Evolutionary conservation across 306 rosid genomes (phyloP).

Genomic region (Fragaria iinumae): DNA sequence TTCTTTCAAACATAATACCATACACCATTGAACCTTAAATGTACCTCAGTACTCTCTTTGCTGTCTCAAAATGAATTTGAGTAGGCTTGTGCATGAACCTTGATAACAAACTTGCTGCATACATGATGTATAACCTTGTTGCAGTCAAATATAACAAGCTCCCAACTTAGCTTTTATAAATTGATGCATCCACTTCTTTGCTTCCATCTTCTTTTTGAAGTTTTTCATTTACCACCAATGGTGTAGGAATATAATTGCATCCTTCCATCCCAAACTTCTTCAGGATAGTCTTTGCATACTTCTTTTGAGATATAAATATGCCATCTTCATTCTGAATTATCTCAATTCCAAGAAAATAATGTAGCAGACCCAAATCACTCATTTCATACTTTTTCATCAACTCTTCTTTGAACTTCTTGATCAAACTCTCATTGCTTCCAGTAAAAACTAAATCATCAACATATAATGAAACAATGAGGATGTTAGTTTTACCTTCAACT

Average conservation of each 20-base stretch:
- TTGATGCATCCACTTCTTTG: too few relatives aligned
- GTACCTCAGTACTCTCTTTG: too few relatives aligned
- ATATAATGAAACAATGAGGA: too few relatives aligned
- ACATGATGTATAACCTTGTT: too few relatives aligned
- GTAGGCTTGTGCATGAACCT: too few relatives aligned
- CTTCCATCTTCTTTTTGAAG: too few relatives aligned
- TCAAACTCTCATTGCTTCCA: background rate
- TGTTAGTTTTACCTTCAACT: background rate
- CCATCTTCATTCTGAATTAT: background rate
- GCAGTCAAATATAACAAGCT: too few relatives aligned
- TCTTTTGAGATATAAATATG: background rate
- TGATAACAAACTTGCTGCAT: too few relatives aligned
- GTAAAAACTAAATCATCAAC: background rate
- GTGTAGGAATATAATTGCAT: background rate
- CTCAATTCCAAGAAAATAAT: background rate
- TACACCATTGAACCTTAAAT: too few relatives aligned
- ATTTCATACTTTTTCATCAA: background rate
- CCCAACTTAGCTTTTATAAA: too few relatives aligned
- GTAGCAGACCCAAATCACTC: slow-evolving; percentile 1
- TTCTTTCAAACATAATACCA: too few relatives aligned
- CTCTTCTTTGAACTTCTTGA: background rate
- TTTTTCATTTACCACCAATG: background rate
- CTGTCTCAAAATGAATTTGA: too few relatives aligned
- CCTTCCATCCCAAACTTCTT: slow-evolving; percentile 1
- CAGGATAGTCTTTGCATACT: background rate